These are phyloP conservation scores for Capronia americana DNA, from an alignment of 2,329 filamentous ascomycete genomes.

Conservation along the genomic window DNA sequence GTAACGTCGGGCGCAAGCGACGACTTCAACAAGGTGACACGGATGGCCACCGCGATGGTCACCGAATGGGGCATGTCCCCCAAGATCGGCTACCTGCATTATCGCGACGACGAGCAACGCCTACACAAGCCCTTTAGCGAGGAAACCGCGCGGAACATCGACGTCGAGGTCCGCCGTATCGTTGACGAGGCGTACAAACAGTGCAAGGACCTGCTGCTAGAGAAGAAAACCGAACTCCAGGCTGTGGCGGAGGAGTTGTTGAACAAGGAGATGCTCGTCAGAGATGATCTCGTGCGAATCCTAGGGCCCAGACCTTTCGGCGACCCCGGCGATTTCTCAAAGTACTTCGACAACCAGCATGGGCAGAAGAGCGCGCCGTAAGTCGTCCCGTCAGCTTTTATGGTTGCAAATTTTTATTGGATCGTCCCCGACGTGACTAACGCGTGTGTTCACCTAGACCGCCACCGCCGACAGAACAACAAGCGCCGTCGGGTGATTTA, in stretches of 20 bases:
- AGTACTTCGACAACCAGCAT: slow-evolving; percentile 77
- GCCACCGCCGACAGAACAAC: slow-evolving; percentile 38
- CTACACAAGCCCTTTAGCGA: slow-evolving; percentile 96
- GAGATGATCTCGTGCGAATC: slow-evolving; percentile 82
- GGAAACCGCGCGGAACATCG: slow-evolving; percentile 89
- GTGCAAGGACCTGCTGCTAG: slow-evolving; percentile 80
- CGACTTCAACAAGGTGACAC: slow-evolving; percentile 98
- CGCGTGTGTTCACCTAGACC: slow-evolving; percentile 26
- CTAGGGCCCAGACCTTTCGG: slow-evolving; percentile 84
- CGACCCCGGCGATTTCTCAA: slow-evolving; percentile 86
- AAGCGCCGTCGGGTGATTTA: slow-evolving; percentile 31
- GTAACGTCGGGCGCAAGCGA: slow-evolving; percentile 94
- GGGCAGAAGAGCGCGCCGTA: slow-evolving; percentile 60
- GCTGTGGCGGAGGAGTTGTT: slow-evolving; percentile 92
- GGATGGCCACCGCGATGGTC: slow-evolving; percentile 96
- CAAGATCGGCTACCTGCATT: slow-evolving; percentile 91
- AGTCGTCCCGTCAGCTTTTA: slow-evolving; percentile 10
- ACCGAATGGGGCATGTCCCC: slow-evolving; percentile 99
- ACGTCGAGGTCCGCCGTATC: slow-evolving; percentile 87
- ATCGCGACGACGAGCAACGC: slow-evolving; percentile 79
- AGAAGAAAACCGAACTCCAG: slow-evolving; percentile 87
- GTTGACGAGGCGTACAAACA: slow-evolving; percentile 91
- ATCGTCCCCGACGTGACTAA: not conserved
- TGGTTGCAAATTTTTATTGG: not conserved
- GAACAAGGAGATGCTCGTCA: slow-evolving; percentile 84